A percentile compares a stretch with the other conserved stretches of the same genome.
phyloP scores from a whole-genome alignment of 2,329 filamentous ascomycete species.

The Rachicladosporium sp. region DNA sequence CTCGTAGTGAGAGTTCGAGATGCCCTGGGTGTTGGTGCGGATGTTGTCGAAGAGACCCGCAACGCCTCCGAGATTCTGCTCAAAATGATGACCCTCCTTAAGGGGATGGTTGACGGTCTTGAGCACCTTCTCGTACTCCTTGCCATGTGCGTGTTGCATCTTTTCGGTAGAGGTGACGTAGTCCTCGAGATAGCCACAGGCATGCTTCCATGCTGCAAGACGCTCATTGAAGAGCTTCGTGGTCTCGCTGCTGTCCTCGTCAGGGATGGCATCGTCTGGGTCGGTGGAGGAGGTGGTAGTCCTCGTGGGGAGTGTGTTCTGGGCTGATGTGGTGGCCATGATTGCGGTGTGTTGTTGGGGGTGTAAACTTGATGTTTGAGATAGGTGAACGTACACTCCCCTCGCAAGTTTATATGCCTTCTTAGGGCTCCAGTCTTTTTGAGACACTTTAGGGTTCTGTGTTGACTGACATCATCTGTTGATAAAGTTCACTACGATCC shows the following conservation, averaged over 20 bases:
- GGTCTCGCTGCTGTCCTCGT: conserved; percentile 37
- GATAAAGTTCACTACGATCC: too few species aligned
- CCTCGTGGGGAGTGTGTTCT: conserved; percentile 18
- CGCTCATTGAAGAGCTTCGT: conserved; percentile 66
- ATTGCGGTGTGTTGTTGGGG: too few species aligned
- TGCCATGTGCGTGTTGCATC: conserved; percentile 69
- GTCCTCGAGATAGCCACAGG: conserved; percentile 79
- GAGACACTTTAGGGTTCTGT: too few species aligned
- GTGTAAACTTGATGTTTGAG: too few species aligned
- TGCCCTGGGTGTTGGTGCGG: conserved; percentile 78
- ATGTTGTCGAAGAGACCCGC: conserved; percentile 90
- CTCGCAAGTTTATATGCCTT: too few species aligned
- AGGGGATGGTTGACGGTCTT: conserved; percentile 85
- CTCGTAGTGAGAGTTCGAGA: conserved; percentile 80
- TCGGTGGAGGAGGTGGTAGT: conserved; percentile 22
- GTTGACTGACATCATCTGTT: too few species aligned
- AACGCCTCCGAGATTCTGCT: conserved; percentile 75
- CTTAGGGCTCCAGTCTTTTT: too few species aligned
- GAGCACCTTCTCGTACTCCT: conserved; percentile 88
- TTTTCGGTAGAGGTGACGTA: conserved; percentile 80
- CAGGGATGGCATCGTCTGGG: conserved; percentile 35
- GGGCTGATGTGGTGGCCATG: not conserved
- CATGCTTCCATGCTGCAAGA: conserved; percentile 91
- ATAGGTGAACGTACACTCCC: too few species aligned
- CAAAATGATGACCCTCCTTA: conserved; percentile 85